Evolutionary conservation across 1,284 basidiomycete genomes (phyloP), one percentile per base, ranked within the genome.

Genomic region (Trametes polyzona): DNA sequence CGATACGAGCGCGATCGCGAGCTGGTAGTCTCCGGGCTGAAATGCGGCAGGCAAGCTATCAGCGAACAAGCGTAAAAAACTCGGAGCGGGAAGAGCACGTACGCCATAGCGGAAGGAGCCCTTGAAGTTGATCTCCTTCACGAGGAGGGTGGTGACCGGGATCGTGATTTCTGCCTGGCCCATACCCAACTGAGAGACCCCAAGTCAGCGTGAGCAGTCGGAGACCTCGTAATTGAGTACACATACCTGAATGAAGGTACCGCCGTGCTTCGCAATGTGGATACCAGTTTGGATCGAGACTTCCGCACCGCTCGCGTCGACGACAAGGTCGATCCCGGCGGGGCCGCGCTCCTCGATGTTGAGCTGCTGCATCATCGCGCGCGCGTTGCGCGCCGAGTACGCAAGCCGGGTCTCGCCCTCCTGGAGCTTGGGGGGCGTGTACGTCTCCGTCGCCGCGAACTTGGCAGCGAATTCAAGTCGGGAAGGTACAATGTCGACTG

Each of bases 241-340:
- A 36, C 26, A 11, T 70, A 83, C 85, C 74, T 91, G 88, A 8
- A 90, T 82, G 64, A 84, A 84, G 3, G 83, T 89, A 19, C 92
- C 92, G 30, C 91, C 90, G 36, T 82, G 76, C 71, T 86, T 87
- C 44, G 84, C 85, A 61, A 94, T 76, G 66, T 82, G 83, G 61
- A 94, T 81, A 4, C 84, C 93, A n/a, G 91, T 90, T 69, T 92
- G 88, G 63, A 97, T 90, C 12, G 88, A 93, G 33, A 84, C 84
- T 73, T 96, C 93, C 24, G 95, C 92, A 16, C 95, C 95, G 47
- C 93, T 95, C 47, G 92, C 92, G 67, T 95, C 93, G 57, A 95
- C 76, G 51, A 91, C 83, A 29, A 92, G 74, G 70, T 91, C 87
- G 55, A 95, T 87, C 56, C 75, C 74, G 11, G 76, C 76, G 17